Evolutionary conservation across 2,329 filamentous ascomycete species (phyloP), one percentile per base, ranked within the genome.

Genomic region (Pseudonectria buxi): DNA sequence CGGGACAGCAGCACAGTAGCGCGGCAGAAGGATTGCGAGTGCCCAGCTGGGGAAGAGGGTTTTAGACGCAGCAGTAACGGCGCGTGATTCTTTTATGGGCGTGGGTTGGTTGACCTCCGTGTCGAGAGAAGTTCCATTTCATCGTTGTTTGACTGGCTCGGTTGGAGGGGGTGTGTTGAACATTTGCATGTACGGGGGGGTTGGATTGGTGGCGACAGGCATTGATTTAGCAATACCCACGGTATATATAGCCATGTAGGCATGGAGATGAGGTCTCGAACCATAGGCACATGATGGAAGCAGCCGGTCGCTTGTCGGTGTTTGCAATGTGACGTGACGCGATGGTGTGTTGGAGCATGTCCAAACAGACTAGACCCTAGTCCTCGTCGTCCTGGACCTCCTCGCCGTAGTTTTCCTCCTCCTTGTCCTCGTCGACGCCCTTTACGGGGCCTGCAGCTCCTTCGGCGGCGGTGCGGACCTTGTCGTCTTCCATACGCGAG

Each of bases 361-460:
- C n/a, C n/a, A n/a, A n/a, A n/a, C n/a, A n/a, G 18, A 22, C 9
- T 22, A 9, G 18, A 22, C 18, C 5, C 18, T 22, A 59, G 16
- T 61, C 58, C 24, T 74, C 74, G 36, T 84, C 81, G 28, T 84
- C 81, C 32, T 81, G 78, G 10, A 80, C 75, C 58, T 94, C 87
- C 59, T 94, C 88, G 31, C 87, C 88, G 56, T 95, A 94, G 55
- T 88, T 83, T 51, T 85, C 77, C 54, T 87, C 84, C 54, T 81
- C 78, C 43, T 73, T 71, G 10, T 59, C 67, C 40, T 81, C 76
- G 40, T 77, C 71, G 9, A 67, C 51, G 7, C 40, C 50, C 30
- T 40, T 50, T 33, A 43, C 51, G 13, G 33, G 18, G 18, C 18
- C 27, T 39, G 53, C 32, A 39, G 53, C 40, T 25, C 30, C 44